Base-by-base conservation (phyloP, 805 yeast genomes). In the Ogataea methanolica region DNA sequence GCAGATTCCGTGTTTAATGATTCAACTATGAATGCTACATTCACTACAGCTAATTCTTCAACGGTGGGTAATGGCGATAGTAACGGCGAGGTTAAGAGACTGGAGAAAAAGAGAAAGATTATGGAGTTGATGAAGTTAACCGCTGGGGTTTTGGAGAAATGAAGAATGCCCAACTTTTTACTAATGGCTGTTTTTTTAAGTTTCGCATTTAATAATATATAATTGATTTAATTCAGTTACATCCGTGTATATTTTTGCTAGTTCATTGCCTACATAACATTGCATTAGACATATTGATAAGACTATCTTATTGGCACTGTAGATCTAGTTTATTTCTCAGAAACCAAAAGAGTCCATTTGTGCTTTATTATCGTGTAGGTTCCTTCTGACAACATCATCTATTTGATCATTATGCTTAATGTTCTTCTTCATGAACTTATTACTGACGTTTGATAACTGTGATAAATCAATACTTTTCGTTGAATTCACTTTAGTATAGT, bases 81-180 rank as follows among this genome's bases (percentile, higher is more conserved):
- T 6, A 42, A 16, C 9, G 36, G 14, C 5, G 36, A 33, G 5
- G 31, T 39, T 14, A 38, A 26, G 9, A 17, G 36, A 12, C 9
- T n/a, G 33, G 33, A 48, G n/a, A 53, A 50, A 42, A 45, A 51
- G 38, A 52, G 49, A 17, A 51, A 49, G 19, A 45, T 59, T 15
- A 52, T 44, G 2, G 57, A 54, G 17, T 55, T 61, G 44, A 47
- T 52, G 33, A 52, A 55, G 22, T 48, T 63, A n/a, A 58, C 66
- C 15, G 64, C 59, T 37, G 57, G 57, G 14, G 45, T 63, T 29
- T 42, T 63, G 23, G 46, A 55, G 29, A 47, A 50, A 14, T 50
- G 43, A 41, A 19, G 11, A 29, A 29, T 23, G 14, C 16, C 15
- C 29, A 34, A 26, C 12, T 12, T n/a, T 19, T 19, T 19, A 19